Conservation (phyloP, 2,329 filamentous ascomycete genomes). For the Colletotrichum aenigma region DNA sequence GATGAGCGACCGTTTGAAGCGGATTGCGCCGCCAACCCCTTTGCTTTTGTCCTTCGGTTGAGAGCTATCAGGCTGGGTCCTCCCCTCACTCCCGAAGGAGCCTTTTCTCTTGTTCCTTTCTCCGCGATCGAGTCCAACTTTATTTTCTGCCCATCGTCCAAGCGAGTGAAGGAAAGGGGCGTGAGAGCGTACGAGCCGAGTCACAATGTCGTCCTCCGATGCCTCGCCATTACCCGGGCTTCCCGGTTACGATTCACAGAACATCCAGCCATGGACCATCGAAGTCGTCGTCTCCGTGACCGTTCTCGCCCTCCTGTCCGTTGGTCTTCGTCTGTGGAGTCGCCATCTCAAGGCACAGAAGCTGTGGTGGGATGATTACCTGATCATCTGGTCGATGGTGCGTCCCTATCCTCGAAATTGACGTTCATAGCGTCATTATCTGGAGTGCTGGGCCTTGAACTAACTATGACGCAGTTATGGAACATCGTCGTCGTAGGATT, state of each 20-base stretch:
- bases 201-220: slow-evolving; percentile 5
- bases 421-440: neutral
- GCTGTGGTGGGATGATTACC: slow-evolving; percentile 56
- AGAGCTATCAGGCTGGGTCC: neutral
- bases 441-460: neutral
- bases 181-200: neutral
- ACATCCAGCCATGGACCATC: slow-evolving; percentile 47
- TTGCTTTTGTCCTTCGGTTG: neutral
- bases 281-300: slow-evolving; percentile 45
- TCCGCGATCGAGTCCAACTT: neutral
- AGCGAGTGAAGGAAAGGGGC: neutral
- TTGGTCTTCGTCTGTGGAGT: slow-evolving; percentile 44
- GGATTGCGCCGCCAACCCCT: neutral
- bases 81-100: neutral
- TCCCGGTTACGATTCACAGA: slow-evolving; percentile 35
- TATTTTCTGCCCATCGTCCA: neutral
- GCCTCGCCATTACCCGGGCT: slow-evolving; percentile 26
- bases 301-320: slow-evolving; percentile 39
- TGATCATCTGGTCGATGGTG: slow-evolving; percentile 54
- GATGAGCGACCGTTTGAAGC: neutral
- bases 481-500: slow-evolving; percentile 49
- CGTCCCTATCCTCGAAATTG: neutral
- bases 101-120: neutral
- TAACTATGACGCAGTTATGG: slow-evolving; percentile 33
- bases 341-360: slow-evolving; percentile 45